Conservation (phyloP, 1,139 yeast species). For the Yamadazyma atmosphaerica region DNA sequence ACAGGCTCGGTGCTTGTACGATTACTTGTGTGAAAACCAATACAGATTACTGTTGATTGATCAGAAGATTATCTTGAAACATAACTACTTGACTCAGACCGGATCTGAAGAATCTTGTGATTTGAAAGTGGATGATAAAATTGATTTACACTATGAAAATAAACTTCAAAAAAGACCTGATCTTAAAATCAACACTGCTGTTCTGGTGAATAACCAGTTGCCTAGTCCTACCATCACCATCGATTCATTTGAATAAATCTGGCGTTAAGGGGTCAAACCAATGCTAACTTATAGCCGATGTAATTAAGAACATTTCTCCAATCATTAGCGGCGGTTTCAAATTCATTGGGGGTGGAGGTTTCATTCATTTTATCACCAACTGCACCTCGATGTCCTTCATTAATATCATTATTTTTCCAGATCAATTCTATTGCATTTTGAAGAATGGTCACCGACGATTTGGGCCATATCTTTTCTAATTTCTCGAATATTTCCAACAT, state of each 20-base stretch:
- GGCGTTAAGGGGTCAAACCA: background rate
- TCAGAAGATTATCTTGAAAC: slow-evolving; percentile 14
- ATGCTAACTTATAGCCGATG: slow-evolving; percentile 17
- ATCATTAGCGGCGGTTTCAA: slow-evolving; percentile 9
- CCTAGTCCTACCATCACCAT: slow-evolving; percentile 14
- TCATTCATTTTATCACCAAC: no score
- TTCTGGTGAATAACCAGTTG: background rate
- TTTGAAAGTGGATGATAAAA: slow-evolving; percentile 13
- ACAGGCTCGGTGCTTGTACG: slow-evolving; percentile 27
- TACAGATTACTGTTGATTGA: slow-evolving; percentile 7
- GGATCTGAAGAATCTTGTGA: no score
- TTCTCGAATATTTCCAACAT: slow-evolving; percentile 17
- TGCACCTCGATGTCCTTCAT: slow-evolving; percentile 2
- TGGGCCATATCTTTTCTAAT: slow-evolving; percentile 23
- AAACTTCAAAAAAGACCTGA: slow-evolving; percentile 7
- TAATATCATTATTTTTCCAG: slow-evolving; percentile 26
- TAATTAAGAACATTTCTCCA: slow-evolving; percentile 23
- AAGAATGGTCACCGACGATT: slow-evolving; percentile 17
- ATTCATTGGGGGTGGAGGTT: background rate
- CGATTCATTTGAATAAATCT: slow-evolving; percentile 3
- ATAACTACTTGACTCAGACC: slow-evolving; percentile 13
- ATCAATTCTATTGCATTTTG: slow-evolving; percentile 23
- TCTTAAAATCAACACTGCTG: slow-evolving; percentile 5
- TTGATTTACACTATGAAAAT: slow-evolving; percentile 17
- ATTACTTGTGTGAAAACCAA: slow-evolving; percentile 18